Evolutionary conservation across 331 rosid species (phyloP).

Genomic region (Quercus tomentella): DNA sequence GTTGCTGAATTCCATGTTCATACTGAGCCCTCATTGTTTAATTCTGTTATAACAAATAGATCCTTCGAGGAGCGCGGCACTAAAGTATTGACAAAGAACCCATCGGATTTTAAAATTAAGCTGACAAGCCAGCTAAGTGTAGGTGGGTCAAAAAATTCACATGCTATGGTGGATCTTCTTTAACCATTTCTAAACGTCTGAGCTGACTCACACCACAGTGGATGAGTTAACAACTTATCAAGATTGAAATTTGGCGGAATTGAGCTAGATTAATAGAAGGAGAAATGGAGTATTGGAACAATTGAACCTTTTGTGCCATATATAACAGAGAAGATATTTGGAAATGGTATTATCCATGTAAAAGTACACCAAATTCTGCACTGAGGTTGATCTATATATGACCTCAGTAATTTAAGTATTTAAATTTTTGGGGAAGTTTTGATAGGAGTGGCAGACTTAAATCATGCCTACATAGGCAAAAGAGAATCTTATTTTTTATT

Average conservation of each 20-base stretch:
- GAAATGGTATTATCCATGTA: too few species aligned
- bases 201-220: not conserved
- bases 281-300: not conserved
- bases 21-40: conserved; percentile 22
- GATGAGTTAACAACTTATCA: not conserved
- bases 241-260: conserved; percentile 20
- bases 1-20: conserved; percentile 24
- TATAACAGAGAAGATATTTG: too few species aligned
- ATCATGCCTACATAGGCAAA: too few species aligned
- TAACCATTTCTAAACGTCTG: not conserved
- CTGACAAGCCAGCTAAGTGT: conserved; percentile 54
- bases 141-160: conserved; percentile 13
- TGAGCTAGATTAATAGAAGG: not conserved
- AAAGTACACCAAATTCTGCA: too few species aligned
- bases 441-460: too few species aligned
- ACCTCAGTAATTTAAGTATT: too few species aligned
- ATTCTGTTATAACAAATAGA: conserved; percentile 37
- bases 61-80: conserved; percentile 12
- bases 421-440: too few species aligned
- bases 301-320: too few species aligned
- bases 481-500: too few species aligned
- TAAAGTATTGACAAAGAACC: conserved; percentile 23
- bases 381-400: too few species aligned
- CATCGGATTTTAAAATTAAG: conserved; percentile 18
- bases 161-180: conserved; percentile 15